Conservation (phyloP, 305 asterid species). For the Coffea humblotiana region DNA sequence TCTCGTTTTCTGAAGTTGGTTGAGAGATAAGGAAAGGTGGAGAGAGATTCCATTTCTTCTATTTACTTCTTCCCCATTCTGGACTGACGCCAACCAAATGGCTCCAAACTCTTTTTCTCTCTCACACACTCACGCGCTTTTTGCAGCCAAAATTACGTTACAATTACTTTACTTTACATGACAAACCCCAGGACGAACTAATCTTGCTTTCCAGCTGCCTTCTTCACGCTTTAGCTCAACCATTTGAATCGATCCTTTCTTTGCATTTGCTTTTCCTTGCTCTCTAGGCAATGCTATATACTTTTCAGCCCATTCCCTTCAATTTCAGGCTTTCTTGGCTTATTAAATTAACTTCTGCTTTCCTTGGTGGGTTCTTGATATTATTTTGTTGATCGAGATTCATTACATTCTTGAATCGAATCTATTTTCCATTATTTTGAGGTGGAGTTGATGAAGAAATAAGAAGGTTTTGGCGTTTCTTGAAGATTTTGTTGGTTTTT, state of each 20-base stretch:
- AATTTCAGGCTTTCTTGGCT: conserved; percentile 7
- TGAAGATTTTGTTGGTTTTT: background rate
- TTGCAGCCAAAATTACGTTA: conserved; percentile 18
- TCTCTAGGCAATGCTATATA: background rate
- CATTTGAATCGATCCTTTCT: conserved; percentile 1
- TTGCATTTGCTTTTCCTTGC: background rate
- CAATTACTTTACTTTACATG: background rate
- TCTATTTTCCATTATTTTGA: background rate
- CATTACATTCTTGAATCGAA: conserved; percentile 9
- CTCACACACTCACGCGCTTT: conserved; percentile 14
- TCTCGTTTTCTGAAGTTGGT: conserved; percentile 14
- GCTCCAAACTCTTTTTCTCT: background rate
- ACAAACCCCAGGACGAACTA: background rate
- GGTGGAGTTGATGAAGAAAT: background rate
- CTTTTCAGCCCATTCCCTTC: background rate
- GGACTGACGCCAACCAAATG: background rate
- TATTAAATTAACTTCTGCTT: background rate
- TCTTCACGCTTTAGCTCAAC: conserved; percentile 11
- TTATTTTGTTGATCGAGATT: conserved; percentile 1
- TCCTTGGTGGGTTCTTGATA: conserved; percentile 11
- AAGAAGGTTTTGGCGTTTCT: conserved; percentile 6
- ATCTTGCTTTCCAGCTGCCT: background rate
- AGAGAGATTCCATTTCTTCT: background rate
- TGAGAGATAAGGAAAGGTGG: conserved; percentile 24
- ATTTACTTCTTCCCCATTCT: background rate